phyloP scores from a whole-genome alignment of 2,329 filamentous ascomycete genomes.

The Penicillium sp. region DNA sequence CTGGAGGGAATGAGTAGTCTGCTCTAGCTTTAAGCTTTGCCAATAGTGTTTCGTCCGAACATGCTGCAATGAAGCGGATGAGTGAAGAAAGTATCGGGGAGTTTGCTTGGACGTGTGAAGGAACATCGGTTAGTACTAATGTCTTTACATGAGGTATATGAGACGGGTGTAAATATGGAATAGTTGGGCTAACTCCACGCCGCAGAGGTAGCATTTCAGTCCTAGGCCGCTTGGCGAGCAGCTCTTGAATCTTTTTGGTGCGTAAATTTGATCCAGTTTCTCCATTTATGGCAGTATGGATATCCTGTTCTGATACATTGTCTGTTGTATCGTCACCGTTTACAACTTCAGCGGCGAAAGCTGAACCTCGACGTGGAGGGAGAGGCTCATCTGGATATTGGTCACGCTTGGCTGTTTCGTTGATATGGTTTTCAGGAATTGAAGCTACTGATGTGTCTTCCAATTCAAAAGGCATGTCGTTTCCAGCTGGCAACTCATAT shows the following conservation, averaged over 20 bases:
- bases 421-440: not conserved
- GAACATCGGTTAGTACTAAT: constrained; percentile 55
- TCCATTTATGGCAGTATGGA: not conserved
- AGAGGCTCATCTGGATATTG: constrained; percentile 30
- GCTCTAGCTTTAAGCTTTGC: constrained; percentile 51
- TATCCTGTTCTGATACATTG: not conserved
- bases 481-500: constrained; percentile 32
- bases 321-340: constrained; percentile 11
- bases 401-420: not conserved
- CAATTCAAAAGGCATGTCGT: constrained; percentile 35
- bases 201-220: constrained; percentile 27
- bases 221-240: constrained; percentile 37
- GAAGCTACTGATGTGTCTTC: constrained; percentile 28
- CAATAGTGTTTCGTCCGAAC: constrained; percentile 52
- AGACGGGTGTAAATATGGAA: constrained; percentile 49
- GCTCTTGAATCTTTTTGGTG: constrained; percentile 31
- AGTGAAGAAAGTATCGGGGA: constrained; percentile 43
- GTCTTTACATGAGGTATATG: constrained; percentile 53
- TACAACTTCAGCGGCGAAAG: constrained; percentile 46
- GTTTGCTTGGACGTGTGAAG: constrained; percentile 39
- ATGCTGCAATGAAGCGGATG: constrained; percentile 53
- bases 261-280: constrained; percentile 21
- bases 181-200: constrained; percentile 20
- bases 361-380: constrained; percentile 36
- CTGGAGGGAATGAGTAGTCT: constrained; percentile 59